phyloP scores from a whole-genome alignment of 352 stramenopile genomes.

The Aphanomyces euteiches region DNA sequence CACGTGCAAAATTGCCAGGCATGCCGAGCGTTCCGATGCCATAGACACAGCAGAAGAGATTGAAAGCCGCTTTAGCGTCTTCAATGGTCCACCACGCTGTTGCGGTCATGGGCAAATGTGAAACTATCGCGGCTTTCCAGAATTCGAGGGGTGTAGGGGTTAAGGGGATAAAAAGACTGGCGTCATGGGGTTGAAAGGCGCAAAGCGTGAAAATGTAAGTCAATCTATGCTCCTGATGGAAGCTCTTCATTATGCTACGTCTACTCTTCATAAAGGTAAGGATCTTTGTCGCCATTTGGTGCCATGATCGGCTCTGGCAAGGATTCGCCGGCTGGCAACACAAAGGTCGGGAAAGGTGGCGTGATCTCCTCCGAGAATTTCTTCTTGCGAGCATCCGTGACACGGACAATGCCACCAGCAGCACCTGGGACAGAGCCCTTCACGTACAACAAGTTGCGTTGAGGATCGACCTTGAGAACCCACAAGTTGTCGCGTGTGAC shows the following conservation, averaged over 20 bases:
- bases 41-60: conserved; percentile 36
- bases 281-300: conserved; percentile 69
- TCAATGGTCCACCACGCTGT: conserved; percentile 16
- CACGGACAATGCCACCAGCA: conserved; percentile 80
- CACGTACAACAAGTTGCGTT: conserved; percentile 92
- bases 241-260: conserved; percentile 2
- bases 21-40: conserved; percentile 35
- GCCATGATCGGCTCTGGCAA: conserved; percentile 68
- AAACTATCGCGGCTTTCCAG: background rate
- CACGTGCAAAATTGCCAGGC: conserved; percentile 34
- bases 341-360: conserved; percentile 81
- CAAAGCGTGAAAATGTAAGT: no score
- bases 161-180: background rate
- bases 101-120: background rate
- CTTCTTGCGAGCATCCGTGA: conserved; percentile 88
- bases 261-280: conserved; percentile 81
- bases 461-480: conserved; percentile 88
- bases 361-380: conserved; percentile 39
- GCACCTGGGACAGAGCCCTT: conserved; percentile 90
- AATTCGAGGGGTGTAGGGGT: background rate
- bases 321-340: conserved; percentile 43
- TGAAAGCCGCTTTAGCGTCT: conserved; percentile 35
- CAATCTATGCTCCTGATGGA: no score
- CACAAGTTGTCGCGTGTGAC: conserved; percentile 96
- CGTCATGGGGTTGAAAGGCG: no score